Percentiles rank a stretch among this genome's conserved stretches.
phyloP scores from a whole-genome alignment of 257 asterid genomes.

The Asclepias syriaca region DNA sequence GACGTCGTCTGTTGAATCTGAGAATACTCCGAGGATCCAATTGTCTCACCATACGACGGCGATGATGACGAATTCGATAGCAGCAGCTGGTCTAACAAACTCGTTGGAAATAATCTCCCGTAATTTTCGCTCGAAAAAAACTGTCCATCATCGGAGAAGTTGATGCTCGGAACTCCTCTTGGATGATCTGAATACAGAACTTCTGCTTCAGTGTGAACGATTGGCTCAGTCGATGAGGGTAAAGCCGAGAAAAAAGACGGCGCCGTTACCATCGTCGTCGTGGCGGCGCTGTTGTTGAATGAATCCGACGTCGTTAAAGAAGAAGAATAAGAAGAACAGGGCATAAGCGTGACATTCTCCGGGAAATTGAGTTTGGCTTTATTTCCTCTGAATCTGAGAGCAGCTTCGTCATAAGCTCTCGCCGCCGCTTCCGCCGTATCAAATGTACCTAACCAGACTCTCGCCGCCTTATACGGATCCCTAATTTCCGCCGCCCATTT shows the following conservation, averaged over 20 bases:
- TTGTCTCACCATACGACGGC: not conserved
- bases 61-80: conserved; percentile 11
- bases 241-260: conserved; percentile 3
- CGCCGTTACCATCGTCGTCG: too few species aligned
- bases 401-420: conserved; percentile 51
- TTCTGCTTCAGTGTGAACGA: conserved; percentile 12
- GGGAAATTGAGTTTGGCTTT: conserved; percentile 66
- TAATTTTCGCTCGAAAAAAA: not conserved
- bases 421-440: conserved; percentile 51
- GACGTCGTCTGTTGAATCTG: not conserved
- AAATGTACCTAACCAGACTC: conserved; percentile 62
- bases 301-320: not conserved
- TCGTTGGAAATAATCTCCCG: not conserved
- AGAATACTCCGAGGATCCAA: not conserved
- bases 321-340: not conserved
- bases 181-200: not conserved
- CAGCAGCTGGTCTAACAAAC: conserved; percentile 16
- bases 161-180: not conserved
- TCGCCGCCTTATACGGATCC: conserved; percentile 46
- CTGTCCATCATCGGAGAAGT: conserved; percentile 1
- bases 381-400: conserved; percentile 44
- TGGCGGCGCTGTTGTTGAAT: too few species aligned
- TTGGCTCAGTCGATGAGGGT: conserved; percentile 18
- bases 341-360: conserved; percentile 33
- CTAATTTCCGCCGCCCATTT: conserved; percentile 63